These are phyloP conservation scores for Globisporangium emineosum DNA, from an alignment of 352 stramenopile genomes.

Conservation along the genomic window DNA sequence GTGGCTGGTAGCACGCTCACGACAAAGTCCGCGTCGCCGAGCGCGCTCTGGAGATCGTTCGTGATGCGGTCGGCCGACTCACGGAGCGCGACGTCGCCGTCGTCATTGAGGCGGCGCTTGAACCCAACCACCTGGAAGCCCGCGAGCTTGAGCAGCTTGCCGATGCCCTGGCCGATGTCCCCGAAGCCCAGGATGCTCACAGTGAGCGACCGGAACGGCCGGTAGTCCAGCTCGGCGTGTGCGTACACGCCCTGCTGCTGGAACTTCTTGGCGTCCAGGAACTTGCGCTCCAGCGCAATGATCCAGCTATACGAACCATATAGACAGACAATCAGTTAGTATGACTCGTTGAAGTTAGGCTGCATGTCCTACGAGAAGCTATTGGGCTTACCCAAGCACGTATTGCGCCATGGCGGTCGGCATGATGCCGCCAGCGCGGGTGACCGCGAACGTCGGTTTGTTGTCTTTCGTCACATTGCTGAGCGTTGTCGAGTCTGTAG, in stretches of 20 bases:
- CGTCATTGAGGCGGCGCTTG: constrained; percentile 41
- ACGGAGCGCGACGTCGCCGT: constrained; percentile 11
- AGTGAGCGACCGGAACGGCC: constrained; percentile 43
- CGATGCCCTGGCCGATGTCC: constrained; percentile 61
- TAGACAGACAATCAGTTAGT: not conserved
- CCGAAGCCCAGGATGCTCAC: constrained; percentile 56
- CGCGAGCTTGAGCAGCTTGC: constrained; percentile 36
- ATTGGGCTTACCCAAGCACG: constrained; percentile 45
- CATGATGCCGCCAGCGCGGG: constrained; percentile 61
- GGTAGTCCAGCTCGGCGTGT: constrained; percentile 35
- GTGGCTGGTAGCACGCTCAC: constrained; percentile 86
- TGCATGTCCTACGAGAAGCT: no score
- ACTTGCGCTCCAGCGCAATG: constrained; percentile 59
- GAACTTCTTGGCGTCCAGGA: constrained; percentile 40
- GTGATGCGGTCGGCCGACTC: constrained; percentile 38
- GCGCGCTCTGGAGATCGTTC: constrained; percentile 41
- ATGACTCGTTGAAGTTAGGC: no score
- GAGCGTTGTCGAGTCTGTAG: constrained; percentile 6
- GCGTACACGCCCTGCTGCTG: constrained; percentile 41
- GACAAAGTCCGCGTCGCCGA: constrained; percentile 65
- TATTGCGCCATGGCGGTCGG: constrained; percentile 57
- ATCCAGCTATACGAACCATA: constrained; percentile 34
- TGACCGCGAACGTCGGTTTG: constrained; percentile 38
- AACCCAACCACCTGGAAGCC: constrained; percentile 72
- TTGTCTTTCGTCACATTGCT: constrained; percentile 7